Percentiles rank a stretch among this genome's conserved stretches.
These are phyloP conservation scores for Globisporangium recalcitrans DNA, from an alignment of 352 stramenopile genomes.

Conservation along the genomic window DNA sequence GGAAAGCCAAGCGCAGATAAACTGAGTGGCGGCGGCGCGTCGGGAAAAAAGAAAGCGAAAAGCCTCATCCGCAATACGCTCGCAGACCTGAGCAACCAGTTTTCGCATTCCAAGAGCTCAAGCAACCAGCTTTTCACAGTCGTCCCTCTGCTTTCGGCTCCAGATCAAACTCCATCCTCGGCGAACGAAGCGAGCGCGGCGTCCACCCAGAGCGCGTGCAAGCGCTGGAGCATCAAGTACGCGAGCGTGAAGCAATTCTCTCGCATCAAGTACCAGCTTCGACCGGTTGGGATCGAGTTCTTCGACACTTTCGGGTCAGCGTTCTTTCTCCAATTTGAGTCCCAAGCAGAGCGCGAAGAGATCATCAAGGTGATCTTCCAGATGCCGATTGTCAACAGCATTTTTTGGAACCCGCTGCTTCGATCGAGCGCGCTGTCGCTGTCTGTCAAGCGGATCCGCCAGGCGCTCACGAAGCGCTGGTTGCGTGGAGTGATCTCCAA, in stretches of 20 bases:
- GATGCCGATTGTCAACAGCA: conserved; percentile 78
- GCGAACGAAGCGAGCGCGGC: background rate
- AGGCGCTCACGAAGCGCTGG: conserved; percentile 69
- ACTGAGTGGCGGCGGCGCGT: background rate
- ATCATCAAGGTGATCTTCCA: conserved; percentile 66
- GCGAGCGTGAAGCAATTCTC: conserved; percentile 68
- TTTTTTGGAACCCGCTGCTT: conserved; percentile 73
- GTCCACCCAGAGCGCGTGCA: conserved; percentile 3
- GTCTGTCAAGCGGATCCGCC: conserved; percentile 66
- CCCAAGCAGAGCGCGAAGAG: conserved; percentile 44
- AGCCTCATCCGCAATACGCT: conserved; percentile 46
- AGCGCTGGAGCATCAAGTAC: conserved; percentile 64
- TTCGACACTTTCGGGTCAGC: conserved; percentile 65
- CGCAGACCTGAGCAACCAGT: conserved; percentile 42
- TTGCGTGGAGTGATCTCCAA: conserved; percentile 63
- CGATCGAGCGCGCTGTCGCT: conserved; percentile 52
- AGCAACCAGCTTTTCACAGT: conserved; percentile 43
- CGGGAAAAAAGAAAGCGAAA: conserved; percentile 43
- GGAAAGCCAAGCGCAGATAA: conserved; percentile 12
- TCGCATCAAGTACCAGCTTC: conserved; percentile 75
- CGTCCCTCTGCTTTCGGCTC: conserved; percentile 19
- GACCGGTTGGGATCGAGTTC: conserved; percentile 69
- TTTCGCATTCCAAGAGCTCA: conserved; percentile 32
- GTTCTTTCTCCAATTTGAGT: conserved; percentile 73
- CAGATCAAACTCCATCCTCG: background rate